phyloP scores from a whole-genome alignment of 345 rosid species.

The Mangifera indica region DNA sequence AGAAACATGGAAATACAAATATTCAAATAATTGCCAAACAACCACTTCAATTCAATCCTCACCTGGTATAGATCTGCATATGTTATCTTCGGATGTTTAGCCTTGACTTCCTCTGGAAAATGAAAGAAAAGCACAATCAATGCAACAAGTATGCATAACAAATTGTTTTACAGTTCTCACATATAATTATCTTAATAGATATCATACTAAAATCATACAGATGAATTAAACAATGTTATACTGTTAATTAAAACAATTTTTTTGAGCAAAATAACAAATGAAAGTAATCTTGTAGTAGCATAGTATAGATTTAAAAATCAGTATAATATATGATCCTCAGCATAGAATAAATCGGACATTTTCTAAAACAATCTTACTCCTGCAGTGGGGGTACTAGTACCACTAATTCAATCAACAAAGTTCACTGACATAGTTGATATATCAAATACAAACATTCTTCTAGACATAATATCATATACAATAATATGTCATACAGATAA shows the following conservation, averaged over 20 bases:
- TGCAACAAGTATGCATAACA: background rate
- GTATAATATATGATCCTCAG: background rate
- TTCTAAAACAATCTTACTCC: background rate
- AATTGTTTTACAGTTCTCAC: background rate
- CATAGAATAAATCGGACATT: background rate
- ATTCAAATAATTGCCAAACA: background rate
- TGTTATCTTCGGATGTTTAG: slow-evolving; percentile 71
- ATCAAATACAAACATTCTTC: background rate
- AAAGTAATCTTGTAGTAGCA: background rate
- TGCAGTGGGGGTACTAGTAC: background rate
- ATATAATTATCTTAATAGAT: slow-evolving; percentile 3
- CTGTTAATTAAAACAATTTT: background rate
- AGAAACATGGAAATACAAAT: background rate
- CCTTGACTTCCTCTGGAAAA: slow-evolving; percentile 70
- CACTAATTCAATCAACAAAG: background rate
- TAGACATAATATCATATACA: background rate
- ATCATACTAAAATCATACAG: background rate
- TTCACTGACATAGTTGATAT: background rate
- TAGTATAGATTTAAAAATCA: no score
- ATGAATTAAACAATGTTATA: background rate
- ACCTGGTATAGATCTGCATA: slow-evolving; percentile 80
- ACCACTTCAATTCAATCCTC: slow-evolving; percentile 14
- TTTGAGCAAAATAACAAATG: background rate
- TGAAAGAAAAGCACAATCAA: background rate
- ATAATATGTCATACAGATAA: no score